Base-by-base conservation (phyloP, 345 rosid species). In the Eucalyptus tenuipes region DNA sequence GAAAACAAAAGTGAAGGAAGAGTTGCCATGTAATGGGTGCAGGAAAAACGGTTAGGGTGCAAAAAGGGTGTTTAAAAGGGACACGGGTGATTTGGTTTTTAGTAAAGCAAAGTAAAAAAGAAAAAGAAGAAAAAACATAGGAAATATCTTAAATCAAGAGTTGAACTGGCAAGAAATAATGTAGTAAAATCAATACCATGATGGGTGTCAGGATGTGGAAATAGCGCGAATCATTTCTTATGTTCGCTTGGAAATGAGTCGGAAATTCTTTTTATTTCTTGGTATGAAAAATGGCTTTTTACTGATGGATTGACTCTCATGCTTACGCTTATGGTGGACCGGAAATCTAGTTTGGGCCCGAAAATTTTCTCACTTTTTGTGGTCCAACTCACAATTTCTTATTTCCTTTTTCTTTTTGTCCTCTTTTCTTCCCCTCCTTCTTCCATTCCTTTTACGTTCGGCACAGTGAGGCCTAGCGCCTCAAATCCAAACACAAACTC, bases 61-160 rank as follows among this genome's bases (percentile, higher is more conserved):
- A 25, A 24, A 57, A 25, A 25, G 13, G 29, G 29, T 57, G 66
- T 57, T 57, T 57, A 11, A 57, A 25, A 59, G 66, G 66, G 66
- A 59, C 7, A 5, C n/a, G 7, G 1, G 31, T 10, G 3, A 25
- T 25, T 59, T 0, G 7, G 25, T 27, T 59, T 59, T 27, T 59
- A 59, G 0, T 59, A 59, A 59, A 59, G 13, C 1, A 27, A 25
- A 59, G 11, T 0, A 12, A 59, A 59, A 59, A 25, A 9, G 1
- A 57, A 24, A 11, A 55, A 5, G 4, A 25, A 11, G 0, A 11
- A 57, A 24, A 2, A 57, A 57, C 0, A 2, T 10, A 27, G 14
- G 2, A 59, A 5, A 59, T 12, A 59, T 25, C 15, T 59, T 59
- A 59, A 59, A 59, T 59, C n/a, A 27, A 59, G 15, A 59, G n/a